A percentile compares a stretch with the other conserved stretches of the same genome.
Conservation (phyloP, 257 asterid species). For the Prunella vulgaris region DNA sequence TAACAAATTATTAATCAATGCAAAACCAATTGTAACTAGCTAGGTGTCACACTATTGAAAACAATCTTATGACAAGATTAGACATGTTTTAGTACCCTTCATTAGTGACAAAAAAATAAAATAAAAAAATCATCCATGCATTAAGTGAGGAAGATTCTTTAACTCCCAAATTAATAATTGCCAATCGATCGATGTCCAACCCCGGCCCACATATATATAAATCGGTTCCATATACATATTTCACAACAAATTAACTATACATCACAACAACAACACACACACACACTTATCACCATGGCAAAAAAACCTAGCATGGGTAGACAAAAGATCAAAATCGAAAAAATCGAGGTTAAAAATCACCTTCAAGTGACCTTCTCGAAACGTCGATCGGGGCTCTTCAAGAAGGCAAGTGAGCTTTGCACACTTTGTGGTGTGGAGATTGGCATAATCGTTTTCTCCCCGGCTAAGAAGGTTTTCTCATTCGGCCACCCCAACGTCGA, state of each 20-base stretch:
- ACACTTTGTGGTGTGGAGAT: constrained; percentile 69
- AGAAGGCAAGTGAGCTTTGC: constrained; percentile 75
- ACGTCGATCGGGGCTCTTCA: constrained; percentile 61
- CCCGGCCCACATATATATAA: constrained; percentile 24
- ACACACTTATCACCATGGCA: constrained; percentile 34
- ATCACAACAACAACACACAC: neutral
- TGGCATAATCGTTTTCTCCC: constrained; percentile 61
- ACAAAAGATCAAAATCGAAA: constrained; percentile 71
- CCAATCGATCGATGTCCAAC: neutral
- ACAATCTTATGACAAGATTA: neutral
- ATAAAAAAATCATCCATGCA: no score
- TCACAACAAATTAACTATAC: neutral
- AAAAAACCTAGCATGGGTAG: constrained; percentile 66
- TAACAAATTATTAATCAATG: constrained; percentile 10
- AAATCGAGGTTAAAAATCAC: constrained; percentile 61
- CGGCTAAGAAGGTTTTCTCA: constrained; percentile 73
- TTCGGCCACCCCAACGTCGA: constrained; percentile 72
- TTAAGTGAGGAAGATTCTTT: neutral
- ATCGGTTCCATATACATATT: neutral
- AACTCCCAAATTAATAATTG: constrained; percentile 47
- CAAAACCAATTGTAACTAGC: constrained; percentile 1
- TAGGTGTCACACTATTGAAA: constrained; percentile 1
- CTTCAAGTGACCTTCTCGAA: constrained; percentile 74
- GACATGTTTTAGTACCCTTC: no score
- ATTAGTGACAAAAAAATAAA: no score